These are phyloP conservation scores for Chalciporus chontae DNA, from an alignment of 768 basidiomycete genomes.

Conservation along the genomic window DNA sequence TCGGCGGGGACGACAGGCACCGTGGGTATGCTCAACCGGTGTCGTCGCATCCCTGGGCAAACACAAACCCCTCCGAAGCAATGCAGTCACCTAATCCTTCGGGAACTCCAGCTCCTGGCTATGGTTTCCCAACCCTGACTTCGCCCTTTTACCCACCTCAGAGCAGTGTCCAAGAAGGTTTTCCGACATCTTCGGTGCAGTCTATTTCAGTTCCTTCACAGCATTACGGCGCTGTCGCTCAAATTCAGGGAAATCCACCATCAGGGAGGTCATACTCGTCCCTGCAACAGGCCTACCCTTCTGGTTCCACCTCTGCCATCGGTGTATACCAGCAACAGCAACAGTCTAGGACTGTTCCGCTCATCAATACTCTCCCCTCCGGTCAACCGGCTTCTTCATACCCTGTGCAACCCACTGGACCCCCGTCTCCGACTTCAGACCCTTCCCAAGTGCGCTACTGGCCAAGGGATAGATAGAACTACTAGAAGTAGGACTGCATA, in stretches of 20 bases:
- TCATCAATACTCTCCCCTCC: constrained; percentile 10
- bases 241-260: constrained; percentile 20
- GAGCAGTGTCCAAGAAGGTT: constrained; percentile 30
- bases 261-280: constrained; percentile 27
- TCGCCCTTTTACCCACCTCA: constrained; percentile 54
- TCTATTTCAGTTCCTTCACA: constrained; percentile 28
- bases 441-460: constrained; percentile 29
- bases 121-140: constrained; percentile 50
- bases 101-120: constrained; percentile 23
- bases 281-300: constrained; percentile 25
- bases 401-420: constrained; percentile 16
- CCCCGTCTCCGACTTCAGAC: constrained; percentile 25
- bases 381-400: constrained; percentile 26
- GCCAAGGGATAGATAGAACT: constrained; percentile 19
- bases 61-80: constrained; percentile 18
- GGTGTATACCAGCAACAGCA: constrained; percentile 23
- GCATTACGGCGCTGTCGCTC: constrained; percentile 27
- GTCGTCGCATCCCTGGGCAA: constrained; percentile 27
- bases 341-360: constrained; percentile 21
- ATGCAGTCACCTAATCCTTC: constrained; percentile 22
- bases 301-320: constrained; percentile 13
- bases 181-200: constrained; percentile 31
- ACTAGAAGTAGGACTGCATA: constrained; percentile 6
- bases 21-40: constrained; percentile 27
- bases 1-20: constrained; percentile 23